Base-by-base conservation (phyloP, 257 asterid species). In the Ligustrum vulgare region DNA sequence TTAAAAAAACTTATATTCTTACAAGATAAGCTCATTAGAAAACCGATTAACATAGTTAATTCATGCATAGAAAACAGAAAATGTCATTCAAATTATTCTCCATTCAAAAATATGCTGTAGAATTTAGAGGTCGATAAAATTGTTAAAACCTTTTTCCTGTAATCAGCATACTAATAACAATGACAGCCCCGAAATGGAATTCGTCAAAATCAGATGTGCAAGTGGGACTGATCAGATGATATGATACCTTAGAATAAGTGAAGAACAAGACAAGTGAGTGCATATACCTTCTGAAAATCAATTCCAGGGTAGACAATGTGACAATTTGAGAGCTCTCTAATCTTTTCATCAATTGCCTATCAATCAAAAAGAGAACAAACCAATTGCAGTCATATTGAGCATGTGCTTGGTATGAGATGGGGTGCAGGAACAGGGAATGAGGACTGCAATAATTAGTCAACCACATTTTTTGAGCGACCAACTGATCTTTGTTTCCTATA, bases 331-430 rank as follows among this genome's bases (percentile, higher is more conserved):
- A 94, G 96, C 88, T 92, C 98, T 80, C 92, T 83, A 67, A 94
- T 94, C 91, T 91, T 94, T 86, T 91, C 99, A 84, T 94, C 99
- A 75, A 94, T 91, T 72, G 99, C 99, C 99, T 94, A 76, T 80
- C 76, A 83, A 79, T 18, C 28, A 64, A 77, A 74, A 63, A 35
- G 37, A 15, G 35, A 45, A 71, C 43, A 69, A 78, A 63, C 76
- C 67, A 74, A 75, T n/a, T 64, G 66, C 67, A 64, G 35, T 73
- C 71, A 54, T 63, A 70, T 28, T 32, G 33, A 71, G 72, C 69
- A 73, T 39, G 51, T 23, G 34, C 43, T 36, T 58, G 32, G 10
- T 2, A 58, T 8, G 32, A 58, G 65, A 58, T 20, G 31, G 31
- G 13, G 31, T 56, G 13, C 65, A 56, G 32, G 13, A 56, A 20